Evolutionary conservation across 208 protist species (phyloP).

Genomic region (Leishmania martiniquensis): DNA sequence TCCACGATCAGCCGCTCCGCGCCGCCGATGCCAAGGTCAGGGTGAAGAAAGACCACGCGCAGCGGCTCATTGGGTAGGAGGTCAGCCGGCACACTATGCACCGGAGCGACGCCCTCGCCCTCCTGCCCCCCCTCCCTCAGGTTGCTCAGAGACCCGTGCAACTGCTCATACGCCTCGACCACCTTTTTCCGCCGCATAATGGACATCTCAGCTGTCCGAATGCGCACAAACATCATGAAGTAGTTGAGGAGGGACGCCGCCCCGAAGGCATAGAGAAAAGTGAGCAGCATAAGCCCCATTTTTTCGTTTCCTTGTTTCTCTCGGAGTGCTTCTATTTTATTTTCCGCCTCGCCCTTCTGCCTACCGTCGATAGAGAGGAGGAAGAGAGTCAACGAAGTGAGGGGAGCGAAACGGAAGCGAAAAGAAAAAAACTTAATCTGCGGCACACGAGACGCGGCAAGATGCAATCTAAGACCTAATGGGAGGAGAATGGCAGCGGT

Average conservation of each 20-base stretch:
- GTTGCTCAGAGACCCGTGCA: background rate
- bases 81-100: conserved; percentile 11
- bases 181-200: conserved; percentile 23
- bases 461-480: background rate
- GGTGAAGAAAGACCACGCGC: conserved; percentile 94
- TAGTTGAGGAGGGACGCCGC: conserved; percentile 37
- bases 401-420: background rate
- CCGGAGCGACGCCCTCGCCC: background rate
- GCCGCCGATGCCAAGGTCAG: conserved; percentile 97
- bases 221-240: conserved; percentile 38
- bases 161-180: conserved; percentile 7
- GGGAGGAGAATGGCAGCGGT: background rate
- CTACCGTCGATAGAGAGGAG: background rate
- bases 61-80: conserved; percentile 24
- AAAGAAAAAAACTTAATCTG: too few relatives aligned
- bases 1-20: conserved; percentile 98
- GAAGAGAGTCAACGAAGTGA: background rate
- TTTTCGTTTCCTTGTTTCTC: background rate
- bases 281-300: conserved; percentile 29
- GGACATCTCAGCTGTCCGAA: conserved; percentile 26
- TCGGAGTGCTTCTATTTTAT: background rate
- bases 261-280: conserved; percentile 45
- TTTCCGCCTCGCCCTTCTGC: background rate
- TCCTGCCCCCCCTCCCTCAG: background rate
- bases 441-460: too few relatives aligned